phyloP scores from a whole-genome alignment of 1,284 basidiomycete species.

The Leccinum pachyderme region DNA sequence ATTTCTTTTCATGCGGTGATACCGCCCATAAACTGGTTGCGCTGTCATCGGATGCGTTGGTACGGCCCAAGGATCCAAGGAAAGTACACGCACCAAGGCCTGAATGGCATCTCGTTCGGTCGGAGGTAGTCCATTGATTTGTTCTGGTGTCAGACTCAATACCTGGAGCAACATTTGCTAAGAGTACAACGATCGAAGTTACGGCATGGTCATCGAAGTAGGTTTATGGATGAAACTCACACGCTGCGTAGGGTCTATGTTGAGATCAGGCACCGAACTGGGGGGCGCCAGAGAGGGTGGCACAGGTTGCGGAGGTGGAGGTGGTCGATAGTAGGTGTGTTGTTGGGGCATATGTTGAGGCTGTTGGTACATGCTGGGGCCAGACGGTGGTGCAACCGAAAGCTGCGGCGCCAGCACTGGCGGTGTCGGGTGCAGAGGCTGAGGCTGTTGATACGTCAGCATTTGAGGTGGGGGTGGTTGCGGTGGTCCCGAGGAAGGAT shows the following conservation, averaged over 20 bases:
- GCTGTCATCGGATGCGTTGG: constrained; percentile 31
- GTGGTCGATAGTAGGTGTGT: constrained; percentile 47
- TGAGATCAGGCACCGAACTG: constrained; percentile 30
- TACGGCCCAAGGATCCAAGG: constrained; percentile 55
- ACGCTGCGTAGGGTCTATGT: constrained; percentile 35
- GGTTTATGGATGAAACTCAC: constrained; percentile 18
- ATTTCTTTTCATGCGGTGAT: constrained; percentile 21
- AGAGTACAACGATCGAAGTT: background rate
- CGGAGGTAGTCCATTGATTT: constrained; percentile 83
- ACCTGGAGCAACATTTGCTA: constrained; percentile 87
- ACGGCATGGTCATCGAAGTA: background rate
- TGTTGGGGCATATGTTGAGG: constrained; percentile 43
- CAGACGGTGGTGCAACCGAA: constrained; percentile 33
- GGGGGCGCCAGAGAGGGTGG: constrained; percentile 30
- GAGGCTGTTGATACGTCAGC: constrained; percentile 36
- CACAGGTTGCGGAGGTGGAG: constrained; percentile 33
- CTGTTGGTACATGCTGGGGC: constrained; percentile 34
- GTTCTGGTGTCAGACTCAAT: constrained; percentile 79
- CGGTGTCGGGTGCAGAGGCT: constrained; percentile 37
- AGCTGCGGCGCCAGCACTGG: constrained; percentile 34
- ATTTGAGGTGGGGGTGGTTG: constrained; percentile 35
- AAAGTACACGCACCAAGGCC: constrained; percentile 62
- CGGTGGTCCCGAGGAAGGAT: constrained; percentile 25
- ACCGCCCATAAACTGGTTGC: constrained; percentile 49
- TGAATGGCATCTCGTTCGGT: constrained; percentile 84